A percentile compares a stretch with the other conserved stretches of the same genome.
phyloP scores from a whole-genome alignment of 495 filamentous ascomycete genomes.

The Achaetomiella virescens region DNA sequence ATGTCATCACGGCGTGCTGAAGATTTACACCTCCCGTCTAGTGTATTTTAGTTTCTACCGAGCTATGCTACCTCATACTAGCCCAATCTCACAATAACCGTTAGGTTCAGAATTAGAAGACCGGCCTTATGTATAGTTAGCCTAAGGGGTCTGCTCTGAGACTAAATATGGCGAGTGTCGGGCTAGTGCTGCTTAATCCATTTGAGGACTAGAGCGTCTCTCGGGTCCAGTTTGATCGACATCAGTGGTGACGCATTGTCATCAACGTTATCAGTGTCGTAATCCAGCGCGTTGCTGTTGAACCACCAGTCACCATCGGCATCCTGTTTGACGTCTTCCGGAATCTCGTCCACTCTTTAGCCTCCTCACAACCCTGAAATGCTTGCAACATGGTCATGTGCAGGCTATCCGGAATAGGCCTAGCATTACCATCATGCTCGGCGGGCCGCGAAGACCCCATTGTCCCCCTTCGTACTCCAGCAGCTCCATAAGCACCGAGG shows the following conservation, averaged over 20 bases:
- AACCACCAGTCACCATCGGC: background rate
- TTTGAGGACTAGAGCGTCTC: background rate
- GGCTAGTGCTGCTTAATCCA: background rate
- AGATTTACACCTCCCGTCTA: too few relatives aligned
- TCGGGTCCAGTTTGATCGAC: background rate
- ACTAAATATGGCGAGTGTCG: too few relatives aligned
- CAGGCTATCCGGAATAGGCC: background rate
- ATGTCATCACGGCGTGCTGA: too few relatives aligned
- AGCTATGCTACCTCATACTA: too few relatives aligned
- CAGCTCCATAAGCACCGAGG: background rate
- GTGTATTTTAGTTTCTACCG: too few relatives aligned
- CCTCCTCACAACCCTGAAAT: background rate
- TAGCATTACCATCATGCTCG: background rate
- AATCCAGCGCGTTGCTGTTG: background rate
- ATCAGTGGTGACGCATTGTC: background rate
- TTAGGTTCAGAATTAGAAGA: too few relatives aligned
- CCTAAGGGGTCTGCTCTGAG: too few relatives aligned
- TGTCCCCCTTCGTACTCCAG: conserved; percentile 1
- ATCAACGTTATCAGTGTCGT: background rate
- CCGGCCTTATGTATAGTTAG: too few relatives aligned
- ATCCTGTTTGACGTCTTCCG: background rate
- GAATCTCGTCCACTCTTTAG: background rate
- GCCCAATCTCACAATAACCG: too few relatives aligned
- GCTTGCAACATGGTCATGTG: conserved; percentile 9
- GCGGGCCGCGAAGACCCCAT: background rate